phyloP scores from a whole-genome alignment of 352 stramenopile species.

The Phytopythium aichiense region DNA sequence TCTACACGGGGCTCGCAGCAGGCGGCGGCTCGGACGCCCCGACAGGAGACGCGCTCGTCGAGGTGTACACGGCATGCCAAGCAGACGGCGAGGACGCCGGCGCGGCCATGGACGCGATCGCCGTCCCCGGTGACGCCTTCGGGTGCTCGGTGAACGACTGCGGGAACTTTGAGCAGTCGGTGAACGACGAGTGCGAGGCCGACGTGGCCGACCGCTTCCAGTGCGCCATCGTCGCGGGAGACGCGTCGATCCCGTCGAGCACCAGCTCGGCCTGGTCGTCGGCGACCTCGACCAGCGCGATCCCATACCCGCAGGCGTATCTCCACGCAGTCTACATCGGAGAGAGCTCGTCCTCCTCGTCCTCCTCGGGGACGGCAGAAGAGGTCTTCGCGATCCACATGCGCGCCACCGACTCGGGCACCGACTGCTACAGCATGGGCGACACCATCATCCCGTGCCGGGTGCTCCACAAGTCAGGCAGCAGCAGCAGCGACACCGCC shows the following conservation, averaged over 20 bases:
- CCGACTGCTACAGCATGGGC: conserved; percentile 21
- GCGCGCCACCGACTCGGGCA: conserved; percentile 16
- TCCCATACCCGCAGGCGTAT: conserved; percentile 39
- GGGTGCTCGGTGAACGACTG: conserved; percentile 21
- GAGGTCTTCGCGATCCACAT: conserved; percentile 43
- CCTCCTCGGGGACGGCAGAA: background rate
- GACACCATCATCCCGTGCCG: conserved; percentile 45
- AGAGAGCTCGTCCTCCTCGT: background rate
- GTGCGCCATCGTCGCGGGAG: conserved; percentile 26
- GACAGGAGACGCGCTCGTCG: conserved; percentile 12
- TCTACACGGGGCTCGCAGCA: conserved; percentile 22
- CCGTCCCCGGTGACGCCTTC: conserved; percentile 22
- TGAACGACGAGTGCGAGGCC: conserved; percentile 24
- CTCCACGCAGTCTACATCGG: conserved; percentile 22
- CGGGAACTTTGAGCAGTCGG: conserved; percentile 29
- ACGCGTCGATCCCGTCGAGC: conserved; percentile 5
- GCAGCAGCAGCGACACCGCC: conserved; percentile 7
- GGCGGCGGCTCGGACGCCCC: conserved; percentile 9
- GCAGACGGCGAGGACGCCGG: conserved; percentile 2
- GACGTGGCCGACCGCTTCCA: conserved; percentile 17
- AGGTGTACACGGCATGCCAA: conserved; percentile 40
- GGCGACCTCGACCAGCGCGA: conserved; percentile 16
- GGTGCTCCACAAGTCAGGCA: conserved; percentile 6
- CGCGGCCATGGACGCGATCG: conserved; percentile 28
- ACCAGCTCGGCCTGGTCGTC: conserved; percentile 37